phyloP scores from a whole-genome alignment of 192 early-diverging fungal species.

The Linderina pennispora region DNA sequence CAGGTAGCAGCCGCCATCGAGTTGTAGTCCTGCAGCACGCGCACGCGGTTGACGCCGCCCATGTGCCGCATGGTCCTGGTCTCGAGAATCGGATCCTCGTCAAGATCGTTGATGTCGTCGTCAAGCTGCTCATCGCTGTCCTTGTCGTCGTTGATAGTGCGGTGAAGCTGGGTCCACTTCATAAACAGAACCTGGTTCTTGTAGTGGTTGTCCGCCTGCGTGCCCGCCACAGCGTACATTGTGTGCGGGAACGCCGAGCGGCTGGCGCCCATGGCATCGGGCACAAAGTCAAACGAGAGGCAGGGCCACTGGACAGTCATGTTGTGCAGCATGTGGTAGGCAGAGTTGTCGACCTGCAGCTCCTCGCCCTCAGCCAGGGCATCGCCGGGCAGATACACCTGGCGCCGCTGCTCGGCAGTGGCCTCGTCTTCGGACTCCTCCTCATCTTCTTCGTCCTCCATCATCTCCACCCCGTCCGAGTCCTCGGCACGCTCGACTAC shows the following conservation, averaged over 20 bases:
- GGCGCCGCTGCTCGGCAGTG: conserved; percentile 51
- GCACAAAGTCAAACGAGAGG: conserved; percentile 92
- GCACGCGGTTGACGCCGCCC: conserved; percentile 90
- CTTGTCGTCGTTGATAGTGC: conserved; percentile 85
- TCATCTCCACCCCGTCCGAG: conserved; percentile 53
- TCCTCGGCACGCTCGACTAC: conserved; percentile 58
- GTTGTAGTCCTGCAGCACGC: conserved; percentile 53
- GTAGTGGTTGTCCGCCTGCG: conserved; percentile 74
- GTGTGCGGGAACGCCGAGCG: conserved; percentile 87
- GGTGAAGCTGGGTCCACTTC: conserved; percentile 91
- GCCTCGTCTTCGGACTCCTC: conserved; percentile 57
- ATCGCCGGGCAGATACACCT: conserved; percentile 89
- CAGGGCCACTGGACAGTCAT: conserved; percentile 94
- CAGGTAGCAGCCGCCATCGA: conserved; percentile 82
- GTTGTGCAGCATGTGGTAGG: conserved; percentile 95
- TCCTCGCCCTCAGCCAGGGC: conserved; percentile 79
- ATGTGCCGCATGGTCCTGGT: conserved; percentile 71
- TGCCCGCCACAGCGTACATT: conserved; percentile 88
- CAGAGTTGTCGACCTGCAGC: conserved; percentile 88
- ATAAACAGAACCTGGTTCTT: conserved; percentile 92
- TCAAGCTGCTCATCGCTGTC: conserved; percentile 65
- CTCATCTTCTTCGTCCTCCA: conserved; percentile 15
- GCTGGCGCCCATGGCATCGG: conserved; percentile 74
- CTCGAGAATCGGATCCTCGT: conserved; percentile 94
- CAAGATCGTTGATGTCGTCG: conserved; percentile 76